These are phyloP conservation scores for Dissophora ornata DNA, from an alignment of 192 early-diverging fungal genomes.

Conservation along the genomic window DNA sequence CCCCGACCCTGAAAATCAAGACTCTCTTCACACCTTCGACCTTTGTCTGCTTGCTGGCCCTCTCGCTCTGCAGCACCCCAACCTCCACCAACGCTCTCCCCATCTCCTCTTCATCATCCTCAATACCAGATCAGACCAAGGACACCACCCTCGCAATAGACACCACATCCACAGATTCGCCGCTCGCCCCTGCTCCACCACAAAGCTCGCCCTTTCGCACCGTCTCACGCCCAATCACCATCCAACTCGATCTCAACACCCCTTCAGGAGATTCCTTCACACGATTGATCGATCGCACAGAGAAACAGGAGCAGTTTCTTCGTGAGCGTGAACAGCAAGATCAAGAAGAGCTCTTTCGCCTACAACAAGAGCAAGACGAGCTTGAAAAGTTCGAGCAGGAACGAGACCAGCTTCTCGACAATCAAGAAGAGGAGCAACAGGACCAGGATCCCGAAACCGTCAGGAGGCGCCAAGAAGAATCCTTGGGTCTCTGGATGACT, in stretches of 20 bases:
- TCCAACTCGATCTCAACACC: constrained; percentile 24
- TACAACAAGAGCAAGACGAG: constrained; percentile 37
- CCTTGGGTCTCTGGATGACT: constrained; percentile 47
- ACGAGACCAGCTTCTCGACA: constrained; percentile 32
- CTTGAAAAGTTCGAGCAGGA: constrained; percentile 44
- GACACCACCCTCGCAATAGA: constrained; percentile 2
- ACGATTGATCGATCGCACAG: constrained; percentile 13
- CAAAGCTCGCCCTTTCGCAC: constrained; percentile 19
- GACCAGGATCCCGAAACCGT: constrained; percentile 38
- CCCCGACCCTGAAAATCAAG: constrained; percentile 23
- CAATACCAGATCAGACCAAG: too few species aligned
- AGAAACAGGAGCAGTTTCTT: constrained; percentile 16
- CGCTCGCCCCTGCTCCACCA: not conserved
- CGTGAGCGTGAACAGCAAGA: constrained; percentile 14
- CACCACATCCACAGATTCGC: not conserved
- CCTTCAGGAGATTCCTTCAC: not conserved
- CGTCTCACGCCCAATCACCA: constrained; percentile 39
- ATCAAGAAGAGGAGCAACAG: constrained; percentile 32
- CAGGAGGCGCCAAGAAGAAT: constrained; percentile 33
- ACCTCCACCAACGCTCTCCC: constrained; percentile 10
- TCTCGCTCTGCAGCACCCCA: constrained; percentile 30
- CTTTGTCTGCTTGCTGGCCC: constrained; percentile 29
- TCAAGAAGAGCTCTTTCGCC: constrained; percentile 11
- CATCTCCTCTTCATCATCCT: constrained; percentile 4
- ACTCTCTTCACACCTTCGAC: constrained; percentile 32